phyloP scores from a whole-genome alignment of 2,329 filamentous ascomycete genomes.

The Fusarium coffeatum region DNA sequence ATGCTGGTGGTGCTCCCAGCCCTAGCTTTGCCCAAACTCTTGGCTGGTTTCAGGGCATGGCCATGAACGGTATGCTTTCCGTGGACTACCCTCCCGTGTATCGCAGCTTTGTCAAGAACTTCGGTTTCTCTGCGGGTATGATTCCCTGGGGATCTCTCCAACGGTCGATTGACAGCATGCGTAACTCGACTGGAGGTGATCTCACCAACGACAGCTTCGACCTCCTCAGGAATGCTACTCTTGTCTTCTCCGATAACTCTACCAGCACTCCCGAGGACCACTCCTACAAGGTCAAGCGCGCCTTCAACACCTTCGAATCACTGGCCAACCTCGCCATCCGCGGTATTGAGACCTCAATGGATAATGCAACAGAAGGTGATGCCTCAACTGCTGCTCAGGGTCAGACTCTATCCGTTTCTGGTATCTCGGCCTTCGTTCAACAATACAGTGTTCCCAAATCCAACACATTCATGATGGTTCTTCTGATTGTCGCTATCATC shows the following conservation, averaged over 20 bases:
- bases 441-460: constrained; percentile 85
- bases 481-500: constrained; percentile 88
- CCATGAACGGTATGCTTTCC: constrained; percentile 95
- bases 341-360: constrained; percentile 60
- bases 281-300: constrained; percentile 65
- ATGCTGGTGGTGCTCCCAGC: constrained; percentile 73
- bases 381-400: constrained; percentile 46
- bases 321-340: constrained; percentile 68
- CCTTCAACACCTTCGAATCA: constrained; percentile 57
- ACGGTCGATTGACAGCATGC: constrained; percentile 84
- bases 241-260: constrained; percentile 74
- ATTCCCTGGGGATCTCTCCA: constrained; percentile 87
- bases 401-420: constrained; percentile 69
- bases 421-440: constrained; percentile 86
- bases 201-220: constrained; percentile 81
- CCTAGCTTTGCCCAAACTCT: constrained; percentile 89
- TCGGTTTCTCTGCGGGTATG: constrained; percentile 88
- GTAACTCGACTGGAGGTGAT: constrained; percentile 84
- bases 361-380: constrained; percentile 45
- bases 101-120: constrained; percentile 90
- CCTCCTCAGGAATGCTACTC: constrained; percentile 78
- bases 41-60: constrained; percentile 92
- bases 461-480: constrained; percentile 96
- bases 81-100: constrained; percentile 90
- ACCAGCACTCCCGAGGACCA: constrained; percentile 57